These are phyloP conservation scores for Ascoidea rubescens DNA, from an alignment of 805 yeast species.

Conservation along the genomic window DNA sequence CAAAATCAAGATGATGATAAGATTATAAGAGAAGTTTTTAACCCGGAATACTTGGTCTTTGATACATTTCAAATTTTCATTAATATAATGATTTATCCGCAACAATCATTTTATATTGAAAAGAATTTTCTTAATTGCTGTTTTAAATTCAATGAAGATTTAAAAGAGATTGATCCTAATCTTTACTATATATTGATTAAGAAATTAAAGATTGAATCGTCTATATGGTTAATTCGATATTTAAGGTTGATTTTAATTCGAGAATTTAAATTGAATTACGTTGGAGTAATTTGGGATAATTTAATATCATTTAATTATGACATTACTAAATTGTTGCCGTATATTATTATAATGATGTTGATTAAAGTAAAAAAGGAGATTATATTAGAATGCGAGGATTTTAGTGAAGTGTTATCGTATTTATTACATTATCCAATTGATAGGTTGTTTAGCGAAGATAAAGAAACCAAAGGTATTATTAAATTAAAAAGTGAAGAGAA, in stretches of 20 bases:
- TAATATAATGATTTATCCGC: constrained; percentile 26
- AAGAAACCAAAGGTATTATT: constrained; percentile 22
- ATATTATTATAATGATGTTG: constrained; percentile 25
- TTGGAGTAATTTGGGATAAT: constrained; percentile 28
- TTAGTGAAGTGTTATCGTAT: constrained; percentile 30
- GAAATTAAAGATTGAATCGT: constrained; percentile 31
- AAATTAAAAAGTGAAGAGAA: constrained; percentile 21
- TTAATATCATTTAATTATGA: constrained; percentile 19
- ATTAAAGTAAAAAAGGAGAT: constrained; percentile 30
- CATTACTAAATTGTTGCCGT: constrained; percentile 22
- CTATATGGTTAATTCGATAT: constrained; percentile 38
- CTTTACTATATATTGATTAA: constrained; percentile 29
- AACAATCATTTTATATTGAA: constrained; percentile 30
- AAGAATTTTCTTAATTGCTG: constrained; percentile 27
- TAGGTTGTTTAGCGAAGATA: constrained; percentile 15
- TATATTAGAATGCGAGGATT: constrained; percentile 28
- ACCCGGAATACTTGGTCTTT: constrained; percentile 20
- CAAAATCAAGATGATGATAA: constrained; percentile 6
- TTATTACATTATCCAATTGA: constrained; percentile 31
- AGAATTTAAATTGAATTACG: constrained; percentile 27
- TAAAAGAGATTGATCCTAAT: constrained; percentile 32
- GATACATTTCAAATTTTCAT: constrained; percentile 34
- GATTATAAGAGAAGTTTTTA: constrained; percentile 21
- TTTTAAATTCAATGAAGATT: constrained; percentile 25
- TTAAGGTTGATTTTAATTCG: constrained; percentile 29